A percentile compares a stretch with the other conserved stretches of the same genome.
phyloP scores from a whole-genome alignment of 1,139 yeast species.

The Pichia sp. region DNA sequence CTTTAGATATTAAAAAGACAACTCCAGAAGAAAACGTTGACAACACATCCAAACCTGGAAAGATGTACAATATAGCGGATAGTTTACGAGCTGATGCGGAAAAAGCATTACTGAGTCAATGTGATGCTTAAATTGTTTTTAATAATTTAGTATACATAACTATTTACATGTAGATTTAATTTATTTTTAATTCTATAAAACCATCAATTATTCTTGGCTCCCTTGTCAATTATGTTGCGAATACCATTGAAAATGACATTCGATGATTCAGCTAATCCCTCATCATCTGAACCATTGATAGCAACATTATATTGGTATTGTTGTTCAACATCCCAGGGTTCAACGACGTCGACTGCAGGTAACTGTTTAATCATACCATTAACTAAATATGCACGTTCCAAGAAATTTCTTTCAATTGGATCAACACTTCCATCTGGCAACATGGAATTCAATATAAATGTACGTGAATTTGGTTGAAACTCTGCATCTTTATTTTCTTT shows the following conservation, averaged over 20 bases:
- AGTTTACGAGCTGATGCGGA: slow-evolving; percentile 3
- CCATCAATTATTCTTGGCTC: not conserved
- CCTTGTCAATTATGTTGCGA: not conserved
- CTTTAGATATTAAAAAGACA: not conserved
- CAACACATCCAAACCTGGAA: not conserved
- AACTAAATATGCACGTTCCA: slow-evolving; percentile 25
- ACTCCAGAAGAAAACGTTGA: not conserved
- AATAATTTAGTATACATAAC: not conserved
- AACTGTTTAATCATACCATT: slow-evolving; percentile 24
- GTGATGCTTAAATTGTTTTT: not conserved
- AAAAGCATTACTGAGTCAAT: not conserved
- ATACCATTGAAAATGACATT: slow-evolving; percentile 8
- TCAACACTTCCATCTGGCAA: slow-evolving; percentile 17
- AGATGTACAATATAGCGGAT: not conserved
- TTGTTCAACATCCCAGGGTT: slow-evolving; percentile 17
- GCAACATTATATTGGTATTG: slow-evolving; percentile 9
- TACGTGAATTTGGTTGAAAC: slow-evolving; percentile 6
- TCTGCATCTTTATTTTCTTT: slow-evolving; percentile 3
- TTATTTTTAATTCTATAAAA: not conserved
- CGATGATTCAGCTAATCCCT: not conserved
- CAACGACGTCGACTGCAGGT: slow-evolving; percentile 18
- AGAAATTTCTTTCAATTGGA: slow-evolving; percentile 25
- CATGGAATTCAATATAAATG: slow-evolving; percentile 21
- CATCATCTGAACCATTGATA: not conserved
- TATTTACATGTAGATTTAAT: not conserved